These are phyloP conservation scores for Dactylellina haptotyla DNA, from an alignment of 2,329 filamentous ascomycete species.

Conservation along the genomic window DNA sequence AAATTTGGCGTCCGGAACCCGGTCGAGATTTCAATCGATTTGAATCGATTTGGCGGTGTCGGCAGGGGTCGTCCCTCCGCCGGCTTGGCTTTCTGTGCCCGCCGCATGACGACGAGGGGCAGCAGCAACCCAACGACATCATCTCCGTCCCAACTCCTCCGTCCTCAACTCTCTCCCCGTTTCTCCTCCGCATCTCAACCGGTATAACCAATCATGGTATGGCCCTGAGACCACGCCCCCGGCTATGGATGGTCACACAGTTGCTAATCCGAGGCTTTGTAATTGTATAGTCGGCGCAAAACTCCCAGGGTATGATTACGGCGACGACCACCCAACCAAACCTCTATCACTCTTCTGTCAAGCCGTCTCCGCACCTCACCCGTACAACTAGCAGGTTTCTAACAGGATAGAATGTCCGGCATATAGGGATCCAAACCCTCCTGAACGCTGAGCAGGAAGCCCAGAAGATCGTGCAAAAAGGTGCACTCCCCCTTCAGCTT, in stretches of 20 bases:
- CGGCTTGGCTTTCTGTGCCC: constrained; percentile 29
- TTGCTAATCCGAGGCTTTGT: not conserved
- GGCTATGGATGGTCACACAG: not conserved
- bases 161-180: not conserved
- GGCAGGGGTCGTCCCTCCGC: constrained; percentile 8
- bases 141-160: not conserved
- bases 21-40: not conserved
- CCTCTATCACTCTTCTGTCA: not conserved
- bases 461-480: constrained; percentile 98
- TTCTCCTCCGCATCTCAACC: not conserved
- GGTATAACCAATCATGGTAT: constrained; percentile 35
- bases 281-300: constrained; percentile 85
- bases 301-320: constrained; percentile 94
- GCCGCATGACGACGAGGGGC: constrained; percentile 47
- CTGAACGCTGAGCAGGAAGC: constrained; percentile 92
- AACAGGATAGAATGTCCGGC: not conserved
- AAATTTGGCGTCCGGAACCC: not conserved
- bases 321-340: constrained; percentile 9
- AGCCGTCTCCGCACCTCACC: constrained; percentile 15
- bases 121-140: constrained; percentile 12
- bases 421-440: constrained; percentile 53
- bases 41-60: not conserved
- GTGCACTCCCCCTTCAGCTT: constrained; percentile 65
- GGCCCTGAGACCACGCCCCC: not conserved
- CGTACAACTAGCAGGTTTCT: constrained; percentile 61